A percentile compares a stretch with the other conserved stretches of the same genome.
phyloP scores from a whole-genome alignment of 495 filamentous ascomycete genomes.

The Penicillium simplicissimum region DNA sequence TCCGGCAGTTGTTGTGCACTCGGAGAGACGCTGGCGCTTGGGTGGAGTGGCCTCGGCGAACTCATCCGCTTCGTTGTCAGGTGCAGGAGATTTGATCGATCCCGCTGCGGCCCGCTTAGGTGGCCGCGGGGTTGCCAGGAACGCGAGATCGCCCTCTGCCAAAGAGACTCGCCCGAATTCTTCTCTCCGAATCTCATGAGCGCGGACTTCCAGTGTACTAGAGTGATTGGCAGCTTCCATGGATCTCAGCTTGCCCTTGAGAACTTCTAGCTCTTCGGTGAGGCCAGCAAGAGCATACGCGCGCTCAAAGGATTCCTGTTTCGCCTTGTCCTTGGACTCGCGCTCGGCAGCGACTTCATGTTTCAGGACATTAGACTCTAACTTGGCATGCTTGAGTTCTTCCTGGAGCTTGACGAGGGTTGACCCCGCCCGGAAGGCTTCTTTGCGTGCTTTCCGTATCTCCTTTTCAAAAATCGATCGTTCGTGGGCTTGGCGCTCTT shows the following conservation, averaged over 20 bases:
- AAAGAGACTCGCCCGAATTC: slow-evolving; percentile 34
- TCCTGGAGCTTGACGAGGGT: slow-evolving; percentile 76
- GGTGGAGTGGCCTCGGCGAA: slow-evolving; percentile 53
- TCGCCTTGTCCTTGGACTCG: slow-evolving; percentile 52
- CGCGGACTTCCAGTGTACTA: slow-evolving; percentile 32
- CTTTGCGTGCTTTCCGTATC: slow-evolving; percentile 76
- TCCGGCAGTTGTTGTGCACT: slow-evolving; percentile 40
- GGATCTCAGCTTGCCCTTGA: slow-evolving; percentile 60
- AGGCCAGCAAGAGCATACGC: slow-evolving; percentile 71
- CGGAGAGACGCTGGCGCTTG: slow-evolving; percentile 64
- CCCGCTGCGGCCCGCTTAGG: slow-evolving; percentile 63
- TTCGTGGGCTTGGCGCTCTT: slow-evolving; percentile 74
- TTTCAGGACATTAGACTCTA: slow-evolving; percentile 51
- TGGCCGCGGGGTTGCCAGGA: slow-evolving; percentile 37
- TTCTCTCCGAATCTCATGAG: slow-evolving; percentile 32
- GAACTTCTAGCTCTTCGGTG: slow-evolving; percentile 70
- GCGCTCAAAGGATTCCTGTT: slow-evolving; percentile 76
- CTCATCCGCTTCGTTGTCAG: slow-evolving; percentile 55
- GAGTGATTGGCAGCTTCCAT: slow-evolving; percentile 62
- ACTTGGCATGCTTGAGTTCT: slow-evolving; percentile 70
- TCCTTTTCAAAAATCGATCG: slow-evolving; percentile 81
- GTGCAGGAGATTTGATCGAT: slow-evolving; percentile 42
- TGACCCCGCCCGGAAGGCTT: slow-evolving; percentile 81
- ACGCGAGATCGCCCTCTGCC: slow-evolving; percentile 38
- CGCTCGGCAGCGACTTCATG: slow-evolving; percentile 55